Evolutionary conservation across 331 rosid species (phyloP), one percentile per base, ranked within the genome.

Genomic region (Stylosanthes scabra): DNA sequence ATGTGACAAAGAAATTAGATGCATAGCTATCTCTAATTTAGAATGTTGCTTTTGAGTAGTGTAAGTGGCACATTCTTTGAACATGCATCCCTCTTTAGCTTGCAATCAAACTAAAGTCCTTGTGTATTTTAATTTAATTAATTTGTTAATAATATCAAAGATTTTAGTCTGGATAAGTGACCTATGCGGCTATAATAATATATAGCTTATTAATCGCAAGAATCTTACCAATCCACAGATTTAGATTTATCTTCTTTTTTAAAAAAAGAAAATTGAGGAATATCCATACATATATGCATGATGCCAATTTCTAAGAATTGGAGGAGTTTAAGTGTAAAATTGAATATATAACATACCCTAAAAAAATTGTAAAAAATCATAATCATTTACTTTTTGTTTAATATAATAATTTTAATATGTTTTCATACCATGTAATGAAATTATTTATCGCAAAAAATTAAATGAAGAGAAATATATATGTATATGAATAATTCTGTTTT

Each of bases 21-120:
- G 76, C 86, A 75, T 78, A 28, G 56, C 83, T 72, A 75, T 83
- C 90, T 75, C 86, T 72, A 76, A 56, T 76, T 70, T 79, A 82
- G 83, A 83, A 81, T 78, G 84, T 86, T 83, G 69, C 82, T 86
- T 71, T 82, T 75, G 62, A 71, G 59, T n/a, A 67, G 65, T 79
- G 39, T 34, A 34, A 34, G 6, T 34, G 82, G 52, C 84, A 61
- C 74, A 75, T 79, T 66, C 71, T 57, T 47, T 57, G 70, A 75
- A 79, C 84, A 72, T 76, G 82, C 80, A 40, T 13, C 59, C 80
- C 82, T 75, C 82, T 79, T 74, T 20, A 20, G 25, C 25, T 0
- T 0, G 39, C 47, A 25, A 6, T 46, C 13, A 9, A 34, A 34
- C 4, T 34, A 34, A 34, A 52, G 7, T 29, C 12, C 29, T 37